Evolutionary conservation across 2,329 filamentous ascomycete genomes (phyloP).

Genomic region (Bipolaris cookei): DNA sequence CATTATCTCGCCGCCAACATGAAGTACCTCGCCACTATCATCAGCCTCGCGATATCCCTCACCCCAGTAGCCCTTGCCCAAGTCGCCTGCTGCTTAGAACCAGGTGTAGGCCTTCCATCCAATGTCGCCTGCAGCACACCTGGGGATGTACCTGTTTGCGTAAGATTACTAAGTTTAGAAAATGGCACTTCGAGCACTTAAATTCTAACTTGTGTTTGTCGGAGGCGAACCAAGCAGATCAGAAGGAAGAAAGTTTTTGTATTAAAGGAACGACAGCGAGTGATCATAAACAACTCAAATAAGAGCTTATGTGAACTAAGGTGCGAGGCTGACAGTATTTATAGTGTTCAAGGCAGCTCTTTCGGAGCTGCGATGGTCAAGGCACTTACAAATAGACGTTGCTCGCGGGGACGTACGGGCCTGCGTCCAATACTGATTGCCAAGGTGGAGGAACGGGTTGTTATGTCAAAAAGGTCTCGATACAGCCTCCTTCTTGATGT

Average conservation of each 20-base stretch:
- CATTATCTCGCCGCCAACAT: not conserved
- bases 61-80: not conserved
- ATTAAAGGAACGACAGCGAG: too few relatives aligned
- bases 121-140: not conserved
- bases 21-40: not conserved
- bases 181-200: not conserved
- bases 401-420: not conserved
- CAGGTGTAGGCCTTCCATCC: not conserved
- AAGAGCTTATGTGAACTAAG: too few relatives aligned
- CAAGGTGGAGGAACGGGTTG: not conserved
- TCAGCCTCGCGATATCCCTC: not conserved
- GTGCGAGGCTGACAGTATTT: too few relatives aligned
- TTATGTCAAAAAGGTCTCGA: not conserved
- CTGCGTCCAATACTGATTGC: not conserved
- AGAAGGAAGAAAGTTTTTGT: too few relatives aligned
- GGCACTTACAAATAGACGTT: not conserved
- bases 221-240: too few relatives aligned
- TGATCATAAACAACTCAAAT: too few relatives aligned
- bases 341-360: not conserved
- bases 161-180: not conserved
- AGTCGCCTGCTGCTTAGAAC: not conserved
- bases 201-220: too few relatives aligned
- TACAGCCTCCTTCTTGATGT: not conserved
- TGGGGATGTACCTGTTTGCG: not conserved
- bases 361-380: not conserved